Base-by-base conservation (phyloP, 2,329 filamentous ascomycete genomes). In the Zasmidium cellare region DNA sequence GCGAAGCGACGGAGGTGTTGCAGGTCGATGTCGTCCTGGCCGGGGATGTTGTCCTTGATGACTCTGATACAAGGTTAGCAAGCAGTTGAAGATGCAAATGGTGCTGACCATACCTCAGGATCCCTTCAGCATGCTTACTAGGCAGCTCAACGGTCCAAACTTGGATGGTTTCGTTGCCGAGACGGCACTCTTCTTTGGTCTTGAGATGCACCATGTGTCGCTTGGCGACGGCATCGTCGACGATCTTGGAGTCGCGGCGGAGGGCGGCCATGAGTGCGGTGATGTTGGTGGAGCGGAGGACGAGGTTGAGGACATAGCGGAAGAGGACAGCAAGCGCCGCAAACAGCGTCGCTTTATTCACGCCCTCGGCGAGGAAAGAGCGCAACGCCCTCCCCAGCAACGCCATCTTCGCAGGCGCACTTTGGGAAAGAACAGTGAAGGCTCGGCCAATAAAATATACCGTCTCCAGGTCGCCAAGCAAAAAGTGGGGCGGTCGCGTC, bases 91-190 rank as follows among this genome's bases (percentile, higher is more conserved):
- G 5, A 38, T n/a, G n/a, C n/a, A 28, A 16, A 25, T 31, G 46
- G 12, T 58, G 28, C 61, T 46, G 7, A 58, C 56, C 53, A 73
- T 77, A 92, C 89, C 82, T 86, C 70, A 94, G 83, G 69, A 91
- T 82, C 63, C 83, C 80, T 73, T 89, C 91, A 64, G 89, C 88
- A 66, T 82, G 81, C 74, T 87, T 89, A 62, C 86, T 84, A 48
- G 89, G 89, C 55, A 89, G 83, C 68, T 88, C 82, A 51, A 90
- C 87, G 62, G 91, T 84, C 72, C 88, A 89, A 54, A 87, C 87
- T 58, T 84, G 79, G 51, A 87, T 71, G 25, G 77, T 80, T 65
- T 80, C 79, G 35, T 77, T 74, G 53, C 74, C 75, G 56, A 79
- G 77, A 54, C 77, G 76, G 60, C 79, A 76, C 67, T 81, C 79